Evolutionary conservation across 192 early-diverging fungal genomes (phyloP), one percentile per base, ranked within the genome.

Genomic region (Umbelopsis vinacea): DNA sequence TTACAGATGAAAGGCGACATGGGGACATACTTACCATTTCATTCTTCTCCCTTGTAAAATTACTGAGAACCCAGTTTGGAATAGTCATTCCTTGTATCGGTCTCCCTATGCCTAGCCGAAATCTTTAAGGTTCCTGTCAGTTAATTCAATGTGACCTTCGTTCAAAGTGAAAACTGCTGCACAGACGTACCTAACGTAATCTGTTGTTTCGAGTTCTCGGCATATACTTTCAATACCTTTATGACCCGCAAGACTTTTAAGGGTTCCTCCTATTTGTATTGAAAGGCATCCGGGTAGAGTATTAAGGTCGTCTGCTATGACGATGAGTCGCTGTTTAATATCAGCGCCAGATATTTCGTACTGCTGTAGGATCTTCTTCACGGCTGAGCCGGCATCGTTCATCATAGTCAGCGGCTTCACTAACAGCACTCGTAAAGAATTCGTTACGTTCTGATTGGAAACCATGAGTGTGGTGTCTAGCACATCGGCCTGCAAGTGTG

Each of bases 251-350:
- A 86, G 57, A 33, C 81, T 83, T 57, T 79, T 74, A 12, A 86
- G 40, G 37, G 83, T 74, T 14, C 82, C 80, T 2, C 83, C 85
- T 66, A 72, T 79, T 79, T 89, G 87, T n/a, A 90, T 77, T 47
- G 82, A 76, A 29, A 90, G 70, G 3, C 83, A 67, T 12, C 88
- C 89, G 2, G 86, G 88, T 29, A 87, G 71, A 21, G 86, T 85
- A 46, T 88, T 85, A 12, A 88, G 73, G 60, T 90, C 88, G 57
- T 89, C 89, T 15, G 79, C 87, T 6, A 87, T 78, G 17, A 87
- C 87, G 45, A 90, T 82, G 17, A 90, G 21, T 68, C 82, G 84
- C 74, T 85, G 85, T 26, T 63, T 63, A 12, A 63, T 63, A 1
- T 26, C 19, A 6, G 26, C 33, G 0, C 26, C 57, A 6, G 57